Evolutionary conservation across 257 asterid species (phyloP), one percentile per base, ranked within the genome.

Genomic region (Solanum habrochaites): DNA sequence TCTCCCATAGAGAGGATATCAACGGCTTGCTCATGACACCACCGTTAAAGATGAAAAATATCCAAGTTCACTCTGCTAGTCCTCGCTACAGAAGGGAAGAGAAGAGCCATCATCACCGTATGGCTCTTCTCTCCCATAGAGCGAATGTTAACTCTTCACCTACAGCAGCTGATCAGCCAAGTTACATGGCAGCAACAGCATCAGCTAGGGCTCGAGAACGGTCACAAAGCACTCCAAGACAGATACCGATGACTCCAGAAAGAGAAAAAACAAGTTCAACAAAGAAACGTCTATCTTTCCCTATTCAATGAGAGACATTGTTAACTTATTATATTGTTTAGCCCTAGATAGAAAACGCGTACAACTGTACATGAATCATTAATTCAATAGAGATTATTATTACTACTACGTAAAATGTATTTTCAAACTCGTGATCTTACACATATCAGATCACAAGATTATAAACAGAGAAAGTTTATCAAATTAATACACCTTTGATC

Each of bases 151-250:
- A 90, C 21, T 87, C 91, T 23, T 86, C 74, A 86, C 82, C 89
- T 3, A 77, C 74, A 78, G 62, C 92, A 16, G 37, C 0, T 45
- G 83, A 72, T 45, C 85, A 71, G 72, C 99, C 98, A 3, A 93
- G 88, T 84, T 96, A 95, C 62, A 95, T 96, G 99, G 94, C 94
- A 1, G 91, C 95, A 60, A 96, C 98, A 18, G 95, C 91, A 75
- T 95, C 98, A 35, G 95, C 98, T 43, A 91, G 82, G 88, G 99
- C 98, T 3, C 91, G 98, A 40, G 90, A 90, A 18, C 92, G 95
- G 71, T 91, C 99, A 21, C 87, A 85, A 2, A 96, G 98, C 88
- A 88, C 93, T 60, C 97, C 98, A 3, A 93, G 94, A 90, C 93
- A 85, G 37, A 93, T 93, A 90, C 86, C 86, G 29, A 73, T 47